Base-by-base conservation (phyloP, 495 filamentous ascomycete genomes). In the Daldinia grandis region DNA sequence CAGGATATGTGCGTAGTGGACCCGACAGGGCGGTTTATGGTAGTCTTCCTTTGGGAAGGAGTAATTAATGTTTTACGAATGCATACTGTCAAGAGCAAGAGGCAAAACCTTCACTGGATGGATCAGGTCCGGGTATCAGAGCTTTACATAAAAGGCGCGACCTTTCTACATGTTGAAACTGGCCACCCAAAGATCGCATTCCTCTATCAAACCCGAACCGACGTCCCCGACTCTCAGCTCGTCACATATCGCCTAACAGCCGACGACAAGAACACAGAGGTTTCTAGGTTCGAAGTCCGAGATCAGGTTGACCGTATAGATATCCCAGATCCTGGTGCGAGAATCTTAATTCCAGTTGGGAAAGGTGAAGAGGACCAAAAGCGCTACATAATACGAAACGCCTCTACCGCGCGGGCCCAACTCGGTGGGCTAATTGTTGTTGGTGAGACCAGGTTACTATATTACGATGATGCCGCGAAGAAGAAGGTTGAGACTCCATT, bases 21-120 rank as follows among this genome's bases (percentile, higher is more conserved):
- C 78, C 95, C 95, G 0, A 90, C 85, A 0, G 90, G 92, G 6
- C 83, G 87, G 33, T 94, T 92, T 76, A 88, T 99, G 86, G 92
- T 89, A 9, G 80, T 98, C 68, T 90, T 97, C 69, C 81, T 97
- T 5, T 97, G 93, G 80, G 93, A 98, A 78, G 95, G 95, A 2
- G 86, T 97, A 25, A 83, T 98, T 33, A 93, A 90, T 9, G 86
- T 97, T 27, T 76, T 91, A 62, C 85, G 88, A 61, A 76, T 85
- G 62, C 79, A 80, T 6, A 81, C 85, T 0, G 82, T 85, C 56
- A 90, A 89, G 76, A 86, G 80, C 66, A 84, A 74, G 68, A 78
- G 74, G 4, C 82, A 85, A 58, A 82, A 80, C 58, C 76, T 98
- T 15, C 89, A 90, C 4, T 88, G 89, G 62, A 89, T 91, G 72